Base-by-base conservation (phyloP, 345 rosid species). In the Hibiscus syriacus region DNA sequence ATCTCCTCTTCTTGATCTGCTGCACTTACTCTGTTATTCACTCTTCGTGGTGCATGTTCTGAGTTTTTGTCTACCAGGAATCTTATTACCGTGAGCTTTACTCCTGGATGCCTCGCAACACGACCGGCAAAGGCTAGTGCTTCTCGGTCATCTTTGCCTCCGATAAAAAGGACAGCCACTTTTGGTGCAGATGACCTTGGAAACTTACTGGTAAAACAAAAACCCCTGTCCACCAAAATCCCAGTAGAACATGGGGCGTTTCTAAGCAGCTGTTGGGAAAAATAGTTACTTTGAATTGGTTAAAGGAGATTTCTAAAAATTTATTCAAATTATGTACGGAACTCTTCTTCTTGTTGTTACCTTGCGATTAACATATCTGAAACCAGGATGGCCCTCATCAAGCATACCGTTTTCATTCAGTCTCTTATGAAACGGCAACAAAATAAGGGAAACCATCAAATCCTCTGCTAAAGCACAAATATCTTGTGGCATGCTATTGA, bases 341-440 rank as follows among this genome's bases (percentile, higher is more conserved):
- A n/a, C n/a, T n/a, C n/a, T n/a, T n/a, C n/a, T 5, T 50, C 12
- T 52, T 52, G 29, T 52, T 20, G 30, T 64, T 80, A 93, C 98
- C 99, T 94, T 91, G 1, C 97, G 92, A 58, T 91, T 94, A 58
- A 89, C 95, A 48, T 86, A 83, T 62, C 99, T 81, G 68, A 86
- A 85, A 3, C 97, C 98, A 0, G 86, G 80, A 67, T 91, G 83
- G 41, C 95, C 95, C 0, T 60, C 65, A 39, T 88, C 95, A 3
- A 89, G 74, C 20, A 84, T 82, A 14, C 97, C 93, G 34, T 88
- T 90, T 11, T 77, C 71, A 5, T 56, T 72, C 50, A 66, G 79
- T 27, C 77, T 76, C 79, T 85, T 94, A 71, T 91, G 98, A 69
- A 94, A 94, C 0, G 97, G 96, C 74, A 91, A 72, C 16, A 94